Evolutionary conservation across 495 filamentous ascomycete genomes (phyloP).

Genomic region (Rostrohypoxylon terebratum): DNA sequence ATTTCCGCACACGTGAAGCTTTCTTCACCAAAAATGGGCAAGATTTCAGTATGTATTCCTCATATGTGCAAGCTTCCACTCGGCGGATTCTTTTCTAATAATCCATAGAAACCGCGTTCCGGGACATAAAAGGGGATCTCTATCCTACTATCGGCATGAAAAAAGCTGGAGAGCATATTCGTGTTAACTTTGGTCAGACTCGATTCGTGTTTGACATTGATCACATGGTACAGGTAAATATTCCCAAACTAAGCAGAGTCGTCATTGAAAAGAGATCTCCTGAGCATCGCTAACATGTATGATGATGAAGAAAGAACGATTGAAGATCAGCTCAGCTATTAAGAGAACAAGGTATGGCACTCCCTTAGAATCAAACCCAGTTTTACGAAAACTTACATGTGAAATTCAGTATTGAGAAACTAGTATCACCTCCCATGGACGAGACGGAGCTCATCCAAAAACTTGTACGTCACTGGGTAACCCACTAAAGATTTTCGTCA

Average conservation of each 20-base stretch:
- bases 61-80: background rate
- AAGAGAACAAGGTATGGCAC: conserved; percentile 50
- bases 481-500: background rate
- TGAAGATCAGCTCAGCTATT: conserved; percentile 61
- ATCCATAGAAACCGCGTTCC: conserved; percentile 78
- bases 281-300: conserved; percentile 40
- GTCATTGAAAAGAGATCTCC: background rate
- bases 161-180: conserved; percentile 82
- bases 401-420: conserved; percentile 41
- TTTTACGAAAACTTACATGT: conserved; percentile 28
- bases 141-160: conserved; percentile 97
- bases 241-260: background rate
- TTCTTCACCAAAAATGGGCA: conserved; percentile 97
- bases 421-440: conserved; percentile 65
- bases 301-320: conserved; percentile 67
- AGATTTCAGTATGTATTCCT: conserved; percentile 71
- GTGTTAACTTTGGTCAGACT: conserved; percentile 90
- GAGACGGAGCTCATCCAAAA: conserved; percentile 85
- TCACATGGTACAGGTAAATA: conserved; percentile 78
- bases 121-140: conserved; percentile 75
- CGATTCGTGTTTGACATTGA: conserved; percentile 96
- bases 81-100: conserved; percentile 16
- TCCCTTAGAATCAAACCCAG: background rate
- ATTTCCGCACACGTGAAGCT: conserved; percentile 86
- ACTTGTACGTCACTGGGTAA: conserved; percentile 56